These are phyloP conservation scores for Hermanozyma aechmeae DNA, from an alignment of 805 yeast species.

Conservation along the genomic window DNA sequence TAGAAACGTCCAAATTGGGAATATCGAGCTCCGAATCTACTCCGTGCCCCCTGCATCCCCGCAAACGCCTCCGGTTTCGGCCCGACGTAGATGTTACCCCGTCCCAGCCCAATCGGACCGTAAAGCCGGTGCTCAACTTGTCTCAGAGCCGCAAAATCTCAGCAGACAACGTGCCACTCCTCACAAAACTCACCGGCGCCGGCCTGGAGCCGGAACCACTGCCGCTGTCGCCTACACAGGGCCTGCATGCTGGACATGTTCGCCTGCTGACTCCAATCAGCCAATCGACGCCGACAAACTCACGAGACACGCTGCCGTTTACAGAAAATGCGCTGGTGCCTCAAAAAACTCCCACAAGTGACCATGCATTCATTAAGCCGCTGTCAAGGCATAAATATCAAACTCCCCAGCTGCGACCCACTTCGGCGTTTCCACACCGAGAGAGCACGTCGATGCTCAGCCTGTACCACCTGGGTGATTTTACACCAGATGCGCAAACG, in stretches of 20 bases:
- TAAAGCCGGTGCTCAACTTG: not conserved
- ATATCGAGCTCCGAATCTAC: not conserved
- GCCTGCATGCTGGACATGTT: not conserved
- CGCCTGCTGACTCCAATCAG: not conserved
- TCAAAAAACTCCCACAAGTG: no score
- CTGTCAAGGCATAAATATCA: no score
- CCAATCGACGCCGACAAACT: constrained; percentile 1
- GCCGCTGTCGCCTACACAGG: not conserved
- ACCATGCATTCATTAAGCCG: no score
- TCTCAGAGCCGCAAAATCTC: not conserved
- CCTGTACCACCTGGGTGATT: constrained; percentile 14
- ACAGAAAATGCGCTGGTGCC: no score
- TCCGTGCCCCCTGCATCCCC: constrained; percentile 1
- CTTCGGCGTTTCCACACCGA: constrained; percentile 3
- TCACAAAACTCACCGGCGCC: not conserved
- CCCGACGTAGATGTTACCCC: not conserved
- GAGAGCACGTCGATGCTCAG: not conserved
- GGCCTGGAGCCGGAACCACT: not conserved
- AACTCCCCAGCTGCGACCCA: constrained; percentile 8
- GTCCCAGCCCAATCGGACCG: not conserved
- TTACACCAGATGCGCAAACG: constrained; percentile 3
- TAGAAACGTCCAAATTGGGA: not conserved
- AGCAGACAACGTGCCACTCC: not conserved
- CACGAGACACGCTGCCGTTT: no score
- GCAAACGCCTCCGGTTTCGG: not conserved